Base-by-base conservation (phyloP, 2,329 filamentous ascomycete species). In the Stromatinia cepivora region DNA sequence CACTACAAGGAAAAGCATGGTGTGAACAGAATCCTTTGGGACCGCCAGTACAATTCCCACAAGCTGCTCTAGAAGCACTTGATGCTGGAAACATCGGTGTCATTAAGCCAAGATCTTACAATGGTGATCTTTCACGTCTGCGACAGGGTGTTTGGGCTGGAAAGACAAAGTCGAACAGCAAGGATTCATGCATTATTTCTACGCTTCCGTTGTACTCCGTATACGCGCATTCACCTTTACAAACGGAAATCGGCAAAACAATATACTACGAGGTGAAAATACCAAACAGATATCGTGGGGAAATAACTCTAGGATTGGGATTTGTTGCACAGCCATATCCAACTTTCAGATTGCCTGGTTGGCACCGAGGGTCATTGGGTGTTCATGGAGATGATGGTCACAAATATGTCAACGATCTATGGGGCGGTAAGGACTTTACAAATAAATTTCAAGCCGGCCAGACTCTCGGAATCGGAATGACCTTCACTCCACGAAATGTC, bases 301-400 rank as follows among this genome's bases (percentile, higher is more conserved):
- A 85, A 69, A 79, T 84, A 65, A 81, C 80, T 52, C 81, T 94
- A 1, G 90, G 88, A 0, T 77, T 94, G 13, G 92, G 92, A 13
- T 93, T 88, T 78, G 81, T 86, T 0, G 91, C 91, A 1, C 86
- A 90, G 61, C 92, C 92, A 10, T 94, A 93, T 76, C 92, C 92
- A 9, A 83, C 85, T 0, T 94, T 92, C 81, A 86, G 92, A 10
- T 84, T 94, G 70, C 92, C 92, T 0, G 92, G 92, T 2, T 94
- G 92, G 92, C 90, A 95, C 77, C 85, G 92, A 46, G 92, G 86
- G 25, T 90, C 87, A 72, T 76, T 94, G 20, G 92, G 84, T 1
- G 87, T 94, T n/a, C 92, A 94, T 77, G 88, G 90, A 59, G 92
- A 94, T 78, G 92, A 94, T 78, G 92, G 92, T 0, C 85, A 90